These are phyloP conservation scores for Penicillium subrubescens DNA, from an alignment of 495 filamentous ascomycete species.

Conservation along the genomic window DNA sequence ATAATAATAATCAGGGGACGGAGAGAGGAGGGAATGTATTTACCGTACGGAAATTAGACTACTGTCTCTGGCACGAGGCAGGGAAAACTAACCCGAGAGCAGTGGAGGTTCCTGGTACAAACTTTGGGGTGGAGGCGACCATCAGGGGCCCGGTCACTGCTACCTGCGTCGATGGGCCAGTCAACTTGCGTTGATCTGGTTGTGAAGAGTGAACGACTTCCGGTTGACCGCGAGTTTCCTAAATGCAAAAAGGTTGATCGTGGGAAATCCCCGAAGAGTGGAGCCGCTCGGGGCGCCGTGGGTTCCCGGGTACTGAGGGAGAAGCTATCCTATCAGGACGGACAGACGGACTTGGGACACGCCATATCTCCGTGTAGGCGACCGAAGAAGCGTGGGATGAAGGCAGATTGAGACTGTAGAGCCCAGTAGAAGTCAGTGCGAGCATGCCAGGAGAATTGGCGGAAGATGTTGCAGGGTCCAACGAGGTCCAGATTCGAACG, in stretches of 20 bases:
- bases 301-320: neutral
- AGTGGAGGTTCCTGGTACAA: neutral
- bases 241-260: slow-evolving; percentile 7
- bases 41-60: neutral
- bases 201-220: slow-evolving; percentile 1
- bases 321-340: slow-evolving; percentile 1
- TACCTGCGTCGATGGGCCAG: neutral
- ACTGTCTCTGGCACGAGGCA: neutral
- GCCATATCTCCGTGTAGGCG: neutral
- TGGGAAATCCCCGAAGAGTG: slow-evolving; percentile 21
- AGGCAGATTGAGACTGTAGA: neutral
- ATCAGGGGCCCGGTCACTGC: neutral
- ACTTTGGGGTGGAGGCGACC: neutral
- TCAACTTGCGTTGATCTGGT: neutral
- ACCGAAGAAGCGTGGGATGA: neutral
- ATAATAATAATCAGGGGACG: neutral
- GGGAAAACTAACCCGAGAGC: neutral
- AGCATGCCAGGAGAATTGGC: neutral
- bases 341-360: neutral
- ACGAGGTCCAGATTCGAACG: neutral
- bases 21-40: neutral
- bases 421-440: neutral
- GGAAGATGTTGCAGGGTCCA: neutral
- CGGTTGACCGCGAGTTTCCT: slow-evolving; percentile 13
- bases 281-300: slow-evolving; percentile 8